Evolutionary conservation across 1,139 yeast species (phyloP), one percentile per base, ranked within the genome.

Genomic region (Ashbya aceris): DNA sequence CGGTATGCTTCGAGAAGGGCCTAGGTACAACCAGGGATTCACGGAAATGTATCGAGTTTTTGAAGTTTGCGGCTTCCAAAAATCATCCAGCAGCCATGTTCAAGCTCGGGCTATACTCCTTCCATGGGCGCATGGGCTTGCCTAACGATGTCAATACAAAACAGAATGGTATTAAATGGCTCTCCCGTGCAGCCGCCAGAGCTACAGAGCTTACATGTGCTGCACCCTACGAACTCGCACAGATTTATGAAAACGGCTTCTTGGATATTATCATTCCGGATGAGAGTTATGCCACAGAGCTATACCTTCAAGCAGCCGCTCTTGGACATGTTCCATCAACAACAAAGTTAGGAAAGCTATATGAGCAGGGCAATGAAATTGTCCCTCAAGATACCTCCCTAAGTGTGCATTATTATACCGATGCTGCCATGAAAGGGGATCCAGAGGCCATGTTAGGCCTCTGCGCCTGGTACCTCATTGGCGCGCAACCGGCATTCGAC

Each of bases 1-100:
- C 96, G 0, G 75, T 83, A 47, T 89, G 96, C 62, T 83, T 80
- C 53, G 95, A 89, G 63, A 94, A 86, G 65, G 97, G 97, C 6
- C 69, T 89, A 64, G 98, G 98, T 5, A 83, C 93, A 6, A 79
- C 87, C 12, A 75, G 94, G 54, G 96, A 91, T 61, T 79, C 95
- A 1, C 73, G 95, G 45, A 81, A 86, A 55, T 91, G 95, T 1
- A 67, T 86, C 9, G 94, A 85, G 51, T 87, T 81, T 61, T 67
- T 86, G 48, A 82, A 84, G 57, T 81, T 81, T 62, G 95, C 97
- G 0, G 95, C 97, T 0, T 74, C 89, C 27, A 82, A 83, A 56
- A 85, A 85, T 57, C 98, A 91, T 60, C 87, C 96, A 0, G 91
- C 95, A 10, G 96, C 97, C 4, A 86, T 89, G 95, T 83, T 83